Base-by-base conservation (phyloP, 2,329 filamentous ascomycete species). In the Sclerotinia sclerotiorum region DNA sequence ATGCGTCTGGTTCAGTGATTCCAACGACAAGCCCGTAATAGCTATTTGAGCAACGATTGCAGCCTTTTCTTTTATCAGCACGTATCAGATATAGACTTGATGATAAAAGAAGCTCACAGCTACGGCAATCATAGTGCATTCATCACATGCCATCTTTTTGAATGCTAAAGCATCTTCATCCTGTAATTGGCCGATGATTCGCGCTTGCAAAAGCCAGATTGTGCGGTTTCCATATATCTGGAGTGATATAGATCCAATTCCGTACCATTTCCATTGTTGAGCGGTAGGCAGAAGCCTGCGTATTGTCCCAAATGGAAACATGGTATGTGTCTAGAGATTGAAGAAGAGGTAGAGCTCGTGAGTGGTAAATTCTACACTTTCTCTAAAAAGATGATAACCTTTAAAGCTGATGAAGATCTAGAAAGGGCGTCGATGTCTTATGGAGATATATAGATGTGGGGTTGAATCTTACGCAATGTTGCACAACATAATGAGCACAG, bases 51-150 rank as follows among this genome's bases (percentile, higher is more conserved):
- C 60, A 17, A 62, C 21, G 13, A 49, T 62, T 39, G 60, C 60
- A 27, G 60, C 27, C 44, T 62, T 62, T 35, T 10, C 10, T 49
- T 62, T n/a, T 7, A 5, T 62, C 27, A 62, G 27, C 39, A 62
- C 5, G 15, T 0, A 2, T 10, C 21, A 35, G 21, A 13, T 42
- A 11, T 42, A 42, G 15, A 24, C 11, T 15, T 60, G 56, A 1
- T 11, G 24, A 29, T 11, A 19, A 32, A 35, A 15, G 27, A 19
- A 3, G 39, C 39, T 60, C n/a, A 46, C 56, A 44, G 56, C 39
- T 44, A 60, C 39, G 17, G 56, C 56, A 27, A 60, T 60, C 56
- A 60, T 60, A 17, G 29, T 62, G 24, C 58, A 62, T 49, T 62
- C 58, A 35, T 49, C 58, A 19, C 19, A 62, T 62, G 58, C 44